phyloP scores from a whole-genome alignment of 495 filamentous ascomycete species.

The Penicillium lividum region DNA sequence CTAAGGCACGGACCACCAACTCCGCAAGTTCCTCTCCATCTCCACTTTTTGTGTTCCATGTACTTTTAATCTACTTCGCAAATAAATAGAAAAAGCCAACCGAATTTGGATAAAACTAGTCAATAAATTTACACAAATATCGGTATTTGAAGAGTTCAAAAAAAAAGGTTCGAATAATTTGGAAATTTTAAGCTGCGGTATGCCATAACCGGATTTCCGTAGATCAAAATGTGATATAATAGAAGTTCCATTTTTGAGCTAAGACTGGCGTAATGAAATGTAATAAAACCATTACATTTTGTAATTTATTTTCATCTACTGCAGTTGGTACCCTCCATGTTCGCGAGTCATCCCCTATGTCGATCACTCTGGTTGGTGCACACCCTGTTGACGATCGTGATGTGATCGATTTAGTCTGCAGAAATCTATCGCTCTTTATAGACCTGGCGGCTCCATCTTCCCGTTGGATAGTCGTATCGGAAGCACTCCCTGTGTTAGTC shows the following conservation, averaged over 20 bases:
- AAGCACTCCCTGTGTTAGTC: constrained; percentile 11
- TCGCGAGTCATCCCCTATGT: not conserved
- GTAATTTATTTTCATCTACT: no score
- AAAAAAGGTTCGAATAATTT: not conserved
- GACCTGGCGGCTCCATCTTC: constrained; percentile 1
- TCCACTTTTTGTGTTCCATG: not conserved
- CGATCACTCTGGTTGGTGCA: constrained; percentile 13
- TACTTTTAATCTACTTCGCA: not conserved
- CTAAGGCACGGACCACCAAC: constrained; percentile 7
- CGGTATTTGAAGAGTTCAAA: not conserved
- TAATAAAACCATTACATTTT: no score
- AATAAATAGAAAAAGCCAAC: not conserved
- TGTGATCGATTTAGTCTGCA: constrained; percentile 2
- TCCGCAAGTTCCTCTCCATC: constrained; percentile 13
- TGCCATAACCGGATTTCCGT: not conserved
- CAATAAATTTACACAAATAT: not conserved
- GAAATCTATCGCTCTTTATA: constrained; percentile 7
- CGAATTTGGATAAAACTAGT: not conserved
- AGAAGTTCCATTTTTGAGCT: not conserved
- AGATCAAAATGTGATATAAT: not conserved
- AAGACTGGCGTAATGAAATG: no score
- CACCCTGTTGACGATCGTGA: constrained; percentile 14
- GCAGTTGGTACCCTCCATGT: not conserved
- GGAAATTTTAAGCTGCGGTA: not conserved
- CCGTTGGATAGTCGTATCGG: constrained; percentile 15